Base-by-base conservation (phyloP, 225 moss, liverwort and hornwort species). In the Lunularia cruciata region DNA sequence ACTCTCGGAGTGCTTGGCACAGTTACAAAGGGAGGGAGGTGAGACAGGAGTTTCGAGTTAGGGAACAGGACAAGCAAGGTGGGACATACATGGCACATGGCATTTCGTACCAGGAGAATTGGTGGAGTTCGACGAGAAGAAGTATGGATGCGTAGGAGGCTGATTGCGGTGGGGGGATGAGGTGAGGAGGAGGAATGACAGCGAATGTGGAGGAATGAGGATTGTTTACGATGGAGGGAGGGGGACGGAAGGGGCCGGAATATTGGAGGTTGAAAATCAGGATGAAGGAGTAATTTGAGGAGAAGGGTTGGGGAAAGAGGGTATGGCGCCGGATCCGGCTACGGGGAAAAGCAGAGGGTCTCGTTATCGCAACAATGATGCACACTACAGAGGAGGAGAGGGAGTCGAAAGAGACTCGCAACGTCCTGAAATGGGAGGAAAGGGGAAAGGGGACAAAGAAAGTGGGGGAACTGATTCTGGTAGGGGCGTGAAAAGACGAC, bases 251-350 rank as follows among this genome's bases (percentile, higher is more conserved):
- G 46, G 49, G 19, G 31, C 20, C 38, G 58, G 31, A 15, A 32
- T 36, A 47, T 49, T 28, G 37, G 46, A 53, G 30, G 22, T 18
- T 65, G 59, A n/a, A 59, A 59, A 35, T 59, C 19, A 34, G 31
- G 2, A 18, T 8, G 36, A 36, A 35, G 19, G 59, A 32, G 35
- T n/a, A 59, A 59, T 59, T 59, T 59, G 59, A 36, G 11, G 55
- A 59, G 46, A 22, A 18, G 5, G 22, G 61, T 19, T 57, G 45
- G 23, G 27, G 7, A 16, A 45, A 6, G 42, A 43, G 38, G 42
- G 42, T 43, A 79, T 79, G 79, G 79, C 74, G 28, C 79, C 79
- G 60, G 79, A 79, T 67, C 74, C 79, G 43, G 59, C 74, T n/a
- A 60, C 74, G 59, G 74, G 74, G 59, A 79, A 79, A 74, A 79